These are phyloP conservation scores for Plasmodium gonderi DNA, from an alignment of 169 alveolate species.

Conservation along the genomic window DNA sequence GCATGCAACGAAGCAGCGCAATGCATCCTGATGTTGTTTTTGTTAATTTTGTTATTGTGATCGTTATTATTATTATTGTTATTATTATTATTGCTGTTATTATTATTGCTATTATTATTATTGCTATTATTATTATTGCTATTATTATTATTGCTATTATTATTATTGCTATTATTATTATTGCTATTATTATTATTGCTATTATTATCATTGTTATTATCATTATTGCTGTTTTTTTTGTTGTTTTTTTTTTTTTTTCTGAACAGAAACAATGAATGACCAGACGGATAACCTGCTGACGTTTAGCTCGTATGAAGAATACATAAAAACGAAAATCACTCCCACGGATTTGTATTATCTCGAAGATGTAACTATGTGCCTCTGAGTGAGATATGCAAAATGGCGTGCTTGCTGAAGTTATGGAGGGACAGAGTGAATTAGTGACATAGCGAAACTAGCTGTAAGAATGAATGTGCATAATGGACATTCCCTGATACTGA, in stretches of 20 bases:
- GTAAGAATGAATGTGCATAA: not conserved
- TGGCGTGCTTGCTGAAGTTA: not conserved
- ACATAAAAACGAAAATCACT: conserved; percentile 46
- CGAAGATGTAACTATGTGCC: conserved; percentile 68
- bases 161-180: no score
- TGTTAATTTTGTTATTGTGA: no score
- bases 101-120: no score
- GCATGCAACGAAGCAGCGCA: no score
- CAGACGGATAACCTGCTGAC: conserved; percentile 3
- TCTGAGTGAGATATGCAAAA: no score
- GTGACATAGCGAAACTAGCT: not conserved
- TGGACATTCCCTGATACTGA: not conserved
- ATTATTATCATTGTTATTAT: not conserved
- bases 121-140: no score
- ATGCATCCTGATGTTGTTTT: no score
- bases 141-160: no score
- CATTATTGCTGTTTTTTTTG: not conserved
- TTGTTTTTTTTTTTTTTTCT: not conserved
- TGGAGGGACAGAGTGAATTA: not conserved
- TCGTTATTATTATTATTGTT: no score
- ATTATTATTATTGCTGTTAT: no score
- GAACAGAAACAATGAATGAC: not conserved
- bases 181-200: not conserved
- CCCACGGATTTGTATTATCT: conserved; percentile 64
- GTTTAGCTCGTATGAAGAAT: conserved; percentile 62